Evolutionary conservation across 306 rosid species (phyloP), one percentile per base, ranked within the genome.

Genomic region (Ormosia semicastrata): DNA sequence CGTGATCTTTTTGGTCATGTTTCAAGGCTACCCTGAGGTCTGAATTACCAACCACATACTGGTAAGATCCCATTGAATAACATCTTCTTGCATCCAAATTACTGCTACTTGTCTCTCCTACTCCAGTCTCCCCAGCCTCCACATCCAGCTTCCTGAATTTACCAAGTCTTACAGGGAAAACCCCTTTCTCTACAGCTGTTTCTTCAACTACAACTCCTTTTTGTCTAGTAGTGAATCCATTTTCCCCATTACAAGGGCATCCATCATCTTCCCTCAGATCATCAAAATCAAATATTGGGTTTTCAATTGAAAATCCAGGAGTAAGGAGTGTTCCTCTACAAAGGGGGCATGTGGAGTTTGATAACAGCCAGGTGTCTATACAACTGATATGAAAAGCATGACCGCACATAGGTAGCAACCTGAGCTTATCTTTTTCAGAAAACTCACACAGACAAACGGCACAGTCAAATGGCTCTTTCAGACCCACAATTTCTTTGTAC

Each of bases 1-100:
- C 85, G 11, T 66, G 76, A 57, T 49, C 83, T 44, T 44, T 85
- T 54, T 30, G 81, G 60, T 89, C 94, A 56, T 74, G 75, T 58
- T 81, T 82, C 71, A 95, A 85, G 53, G 99, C 63, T 52, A 95
- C 89, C 78, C 91, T 79, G 56, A 95, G 98, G 3, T 90, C 92
- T 9, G 93, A 92, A 58, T 88, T 85, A 0, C 79, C 94, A 74
- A 93, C 90, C 73, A 93, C 99, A 43, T 95, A 95, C 83, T 95
- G 96, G 73, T 95, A 95, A 34, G 98, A 93, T 14, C 99, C 99
- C 99, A 95, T 91, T 41, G 99, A 95, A 70, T 29, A 95, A 73
- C 99, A 95, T 82, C 99, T 93, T 73, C 99, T 93, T 4, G 98
- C 97, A 91, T 95, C 98, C 90, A 95, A 84, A 58, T 82, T 95